Conservation (phyloP, 2,329 filamentous ascomycete genomes). For the Aphanoascus verrucosus region DNA sequence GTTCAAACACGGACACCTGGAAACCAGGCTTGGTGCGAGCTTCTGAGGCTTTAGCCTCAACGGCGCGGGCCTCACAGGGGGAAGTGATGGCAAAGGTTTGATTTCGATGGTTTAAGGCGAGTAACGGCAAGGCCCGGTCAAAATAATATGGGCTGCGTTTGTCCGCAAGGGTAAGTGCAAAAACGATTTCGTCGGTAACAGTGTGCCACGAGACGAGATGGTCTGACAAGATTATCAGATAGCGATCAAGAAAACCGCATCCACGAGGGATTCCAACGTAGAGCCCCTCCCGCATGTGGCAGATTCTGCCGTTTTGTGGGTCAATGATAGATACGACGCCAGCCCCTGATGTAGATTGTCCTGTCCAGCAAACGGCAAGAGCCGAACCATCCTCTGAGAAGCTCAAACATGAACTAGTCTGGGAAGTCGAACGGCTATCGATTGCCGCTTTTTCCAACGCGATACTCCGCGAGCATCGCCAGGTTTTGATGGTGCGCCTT, state of each 20-base stretch:
- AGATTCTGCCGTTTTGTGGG: slow-evolving; percentile 54
- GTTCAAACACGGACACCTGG: slow-evolving; percentile 55
- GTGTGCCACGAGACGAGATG: slow-evolving; percentile 73
- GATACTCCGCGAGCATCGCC: slow-evolving; percentile 56
- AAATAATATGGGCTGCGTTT: background rate
- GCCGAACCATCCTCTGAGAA: slow-evolving; percentile 80
- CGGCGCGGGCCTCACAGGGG: slow-evolving; percentile 26
- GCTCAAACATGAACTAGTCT: slow-evolving; percentile 48
- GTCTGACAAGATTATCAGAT: slow-evolving; percentile 64
- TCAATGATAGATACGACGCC: slow-evolving; percentile 68
- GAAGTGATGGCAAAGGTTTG: slow-evolving; percentile 57
- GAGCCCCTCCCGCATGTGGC: slow-evolving; percentile 56
- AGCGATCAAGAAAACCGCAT: slow-evolving; percentile 61
- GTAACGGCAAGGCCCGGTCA: slow-evolving; percentile 21
- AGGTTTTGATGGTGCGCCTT: slow-evolving; percentile 55
- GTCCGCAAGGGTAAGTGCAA: slow-evolving; percentile 48
- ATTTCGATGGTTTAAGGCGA: slow-evolving; percentile 59
- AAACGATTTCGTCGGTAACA: slow-evolving; percentile 63
- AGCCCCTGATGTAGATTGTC: slow-evolving; percentile 37
- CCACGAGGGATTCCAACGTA: slow-evolving; percentile 55
- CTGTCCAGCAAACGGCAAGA: slow-evolving; percentile 50
- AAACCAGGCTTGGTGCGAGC: slow-evolving; percentile 36
- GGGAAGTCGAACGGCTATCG: slow-evolving; percentile 25
- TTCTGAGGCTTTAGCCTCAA: slow-evolving; percentile 27
- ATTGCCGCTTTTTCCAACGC: slow-evolving; percentile 35